Evolutionary conservation across 2,329 filamentous ascomycete species (phyloP), one percentile per base, ranked within the genome.

Genomic region (Hymenoscyphus occultus): DNA sequence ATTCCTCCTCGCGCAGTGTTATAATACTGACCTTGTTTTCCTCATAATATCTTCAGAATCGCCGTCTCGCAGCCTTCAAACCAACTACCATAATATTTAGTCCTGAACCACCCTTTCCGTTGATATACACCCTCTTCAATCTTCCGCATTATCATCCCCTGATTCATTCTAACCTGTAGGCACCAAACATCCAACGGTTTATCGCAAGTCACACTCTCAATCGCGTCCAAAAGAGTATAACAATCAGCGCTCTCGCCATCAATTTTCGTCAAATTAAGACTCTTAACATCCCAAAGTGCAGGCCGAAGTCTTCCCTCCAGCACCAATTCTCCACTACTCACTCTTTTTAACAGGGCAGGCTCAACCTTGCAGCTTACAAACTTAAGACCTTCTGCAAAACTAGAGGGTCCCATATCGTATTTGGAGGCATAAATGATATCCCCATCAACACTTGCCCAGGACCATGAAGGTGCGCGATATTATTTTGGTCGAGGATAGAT

Each of bases 401-500:
- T n/a, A 48, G 45, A 14, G 3, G 19, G 3, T 19, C 45, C 45
- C 14, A 40, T 39, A 13, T 59, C 13, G 7, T 32, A 40, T 14
- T n/a, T 39, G 12, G 28, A 59, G 10, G 14, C 12, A 39, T 35
- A 22, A 19, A 5, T 19, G 13, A 32, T 10, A 13, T 39, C 2
- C 16, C 59, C 59, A 39, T 60, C 40, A 22, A 60, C 42, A 19
- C n/a, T 28, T 31, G 31, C 59, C 59, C 59, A 60, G 19, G 59
- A 60, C 59, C 59, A 60, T 16, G 59, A 39, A 1, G 59, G 59
- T 14, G 59, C 59, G 2, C 9, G 19, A 16, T 45, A 39, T 51
- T 60, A 6, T 14, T 39, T 22, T 40, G 19, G 19, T n/a, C 42
- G 39, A 45, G 40, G 39, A 2, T 22, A 39, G 22, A 22, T 2